Evolutionary conservation across 345 rosid genomes (phyloP).

Genomic region (Capsella bursapastoris): DNA sequence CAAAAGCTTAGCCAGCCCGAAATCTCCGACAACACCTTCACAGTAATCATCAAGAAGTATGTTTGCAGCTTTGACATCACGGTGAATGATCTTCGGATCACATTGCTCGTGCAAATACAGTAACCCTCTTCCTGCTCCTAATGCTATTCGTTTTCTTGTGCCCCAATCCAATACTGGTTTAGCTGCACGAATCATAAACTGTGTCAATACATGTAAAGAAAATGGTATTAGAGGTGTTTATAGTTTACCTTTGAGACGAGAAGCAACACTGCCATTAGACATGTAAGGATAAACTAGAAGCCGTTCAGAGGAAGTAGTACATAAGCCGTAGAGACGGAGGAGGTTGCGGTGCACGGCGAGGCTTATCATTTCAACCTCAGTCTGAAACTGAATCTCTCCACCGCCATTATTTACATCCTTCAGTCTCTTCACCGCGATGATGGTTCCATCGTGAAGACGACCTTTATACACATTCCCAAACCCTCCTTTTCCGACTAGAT

Average conservation of each 20-base stretch:
- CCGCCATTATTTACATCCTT: conserved; percentile 71
- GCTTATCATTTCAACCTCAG: conserved; percentile 95
- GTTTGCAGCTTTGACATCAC: conserved; percentile 97
- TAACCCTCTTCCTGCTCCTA: conserved; percentile 94
- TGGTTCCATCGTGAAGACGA: conserved; percentile 70
- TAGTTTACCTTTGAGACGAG: conserved; percentile 77
- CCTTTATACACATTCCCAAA: conserved; percentile 96
- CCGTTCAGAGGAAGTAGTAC: conserved; percentile 74
- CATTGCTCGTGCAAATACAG: conserved; percentile 95
- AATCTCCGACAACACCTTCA: conserved; percentile 95
- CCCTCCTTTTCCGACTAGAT: conserved; percentile 88
- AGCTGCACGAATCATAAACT: conserved; percentile 49
- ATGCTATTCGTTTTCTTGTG: conserved; percentile 83
- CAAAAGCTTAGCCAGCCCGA: conserved; percentile 89
- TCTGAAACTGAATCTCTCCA: conserved; percentile 88
- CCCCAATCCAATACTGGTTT: conserved; percentile 89
- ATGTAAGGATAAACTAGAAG: conserved; percentile 93
- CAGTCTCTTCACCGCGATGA: conserved; percentile 84
- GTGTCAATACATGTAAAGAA: conserved; percentile 10
- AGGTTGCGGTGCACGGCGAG: conserved; percentile 91
- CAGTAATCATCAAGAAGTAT: conserved; percentile 82
- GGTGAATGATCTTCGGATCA: conserved; percentile 94
- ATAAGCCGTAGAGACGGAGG: conserved; percentile 80
- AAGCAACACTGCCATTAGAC: conserved; percentile 96
- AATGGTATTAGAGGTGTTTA: not conserved